Base-by-base conservation (phyloP, 2,329 filamentous ascomycete species). In the Lachnellula arida region DNA sequence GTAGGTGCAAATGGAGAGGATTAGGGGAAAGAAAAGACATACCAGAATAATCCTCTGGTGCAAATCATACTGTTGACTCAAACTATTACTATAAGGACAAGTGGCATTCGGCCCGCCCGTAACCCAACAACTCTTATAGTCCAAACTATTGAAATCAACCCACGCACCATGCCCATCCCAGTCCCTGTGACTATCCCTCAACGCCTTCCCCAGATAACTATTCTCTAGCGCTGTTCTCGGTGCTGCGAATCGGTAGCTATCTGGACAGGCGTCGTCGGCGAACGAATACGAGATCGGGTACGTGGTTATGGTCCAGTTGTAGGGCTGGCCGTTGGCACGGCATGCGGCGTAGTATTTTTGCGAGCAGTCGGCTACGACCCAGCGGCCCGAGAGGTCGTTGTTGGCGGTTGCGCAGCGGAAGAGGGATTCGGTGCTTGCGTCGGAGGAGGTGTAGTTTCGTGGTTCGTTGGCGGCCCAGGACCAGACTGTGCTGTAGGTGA, bases 181-280 rank as follows among this genome's bases (percentile, higher is more conserved):
- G 3, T 65, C 57, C 51, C 56, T 25, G 43, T 56, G 9, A 65
- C 37, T 60, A 55, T 46, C 68, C 57, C 43, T 65, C 58, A 59
- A 66, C 46, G 40, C 65, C 59, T 43, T 68, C 39, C 56, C 69
- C 34, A 88, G 73, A 64, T 85, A 84, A 2, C 72, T 72, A 60
- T 87, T 87, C 66, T 88, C 85, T 2, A 88, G 74, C 2, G 80
- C 78, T 0, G 82, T 86, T 39, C 81, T 77, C 0, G 85, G 85
- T 1, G 80, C 76, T 32, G 75, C 73, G 63, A 88, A 86, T 2
- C 54, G 67, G n/a, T 75, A 75, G 19, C 73, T 71, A 1, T 70
- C 54, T 0, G 75, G 75, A 67, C 85, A 88, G 5, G 72, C 68
- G 2, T 74, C 60, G 2, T 72, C 69, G 2, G 76, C 74, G 46